Base-by-base conservation (phyloP, 169 alveolate genomes). In the Eimeria brunetti region DNA sequence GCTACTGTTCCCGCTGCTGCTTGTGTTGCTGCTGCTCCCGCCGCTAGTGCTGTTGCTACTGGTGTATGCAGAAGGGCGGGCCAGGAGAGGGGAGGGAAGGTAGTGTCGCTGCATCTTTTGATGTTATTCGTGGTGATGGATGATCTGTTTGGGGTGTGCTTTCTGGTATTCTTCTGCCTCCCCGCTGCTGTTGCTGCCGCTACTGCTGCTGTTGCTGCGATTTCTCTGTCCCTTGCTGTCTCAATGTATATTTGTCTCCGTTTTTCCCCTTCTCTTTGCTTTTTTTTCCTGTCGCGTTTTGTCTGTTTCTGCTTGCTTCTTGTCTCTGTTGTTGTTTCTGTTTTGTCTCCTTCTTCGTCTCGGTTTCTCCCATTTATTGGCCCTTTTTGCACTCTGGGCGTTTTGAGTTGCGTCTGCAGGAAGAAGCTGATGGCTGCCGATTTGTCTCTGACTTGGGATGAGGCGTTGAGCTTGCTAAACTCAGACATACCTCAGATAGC, bases 361-460 rank as follows among this genome's bases (percentile, higher is more conserved):
- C 46, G 18, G 1, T 30, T 6, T 38, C 41, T 69, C n/a, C 12
- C 18, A 7, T 2, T 9, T 41, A 14, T 69, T 33, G 22, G 6
- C 22, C 2, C 24, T 69, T 36, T 69, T 6, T 69, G 41, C 60
- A 60, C 22, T n/a, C n/a, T n/a, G n/a, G n/a, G n/a, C n/a, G n/a
- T n/a, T n/a, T n/a, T n/a, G n/a, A n/a, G n/a, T 8, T 76, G 62
- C 12, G 9, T 46, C n/a, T 80, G 14, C 89, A 80, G 89, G n/a
- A 80, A 80, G 44, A 80, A 51, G 27, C 16, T 80, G 46, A 80
- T 80, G 69, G 73, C 89, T 8, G 89, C 89, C 20, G 89, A 80
- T 36, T 71, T 71, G 20, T 44, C 89, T 18, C 89, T 80, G 7
- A 30, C 20, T 6, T 80, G 89, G 89, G 89, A 80, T 11, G 89